Evolutionary conservation across 805 yeast genomes (phyloP).

Genomic region (Metschnikowia amazonensis): DNA sequence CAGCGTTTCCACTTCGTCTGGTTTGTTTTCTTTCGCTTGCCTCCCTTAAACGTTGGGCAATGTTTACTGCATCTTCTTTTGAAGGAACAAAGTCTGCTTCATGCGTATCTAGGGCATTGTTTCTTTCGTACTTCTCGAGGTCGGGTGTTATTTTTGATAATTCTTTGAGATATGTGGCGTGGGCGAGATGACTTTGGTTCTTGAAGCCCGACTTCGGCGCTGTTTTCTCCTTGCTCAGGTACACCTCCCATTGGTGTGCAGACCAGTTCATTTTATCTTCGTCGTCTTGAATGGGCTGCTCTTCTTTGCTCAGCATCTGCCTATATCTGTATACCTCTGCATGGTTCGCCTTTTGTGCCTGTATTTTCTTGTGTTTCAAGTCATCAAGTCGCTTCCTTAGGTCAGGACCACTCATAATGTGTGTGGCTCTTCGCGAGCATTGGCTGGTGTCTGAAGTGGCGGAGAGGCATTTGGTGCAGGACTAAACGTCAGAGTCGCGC

Average conservation of each 20-base stretch:
- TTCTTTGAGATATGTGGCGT: slow-evolving; percentile 55
- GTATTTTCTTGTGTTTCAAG: slow-evolving; percentile 6
- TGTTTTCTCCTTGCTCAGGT: slow-evolving; percentile 19
- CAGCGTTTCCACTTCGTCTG: slow-evolving; percentile 37
- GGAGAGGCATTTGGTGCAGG: neutral
- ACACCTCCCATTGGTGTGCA: slow-evolving; percentile 57
- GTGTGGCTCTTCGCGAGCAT: neutral
- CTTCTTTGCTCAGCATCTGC: neutral
- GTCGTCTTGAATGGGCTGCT: neutral
- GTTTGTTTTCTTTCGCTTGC: slow-evolving; percentile 31
- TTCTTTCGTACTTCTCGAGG: slow-evolving; percentile 38
- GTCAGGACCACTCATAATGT: neutral
- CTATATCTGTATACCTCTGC: slow-evolving; percentile 5
- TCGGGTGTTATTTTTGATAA: slow-evolving; percentile 35
- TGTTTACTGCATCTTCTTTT: slow-evolving; percentile 18
- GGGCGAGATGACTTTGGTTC: slow-evolving; percentile 56
- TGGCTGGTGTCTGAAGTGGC: neutral
- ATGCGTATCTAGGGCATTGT: neutral
- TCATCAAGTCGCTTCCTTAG: slow-evolving; percentile 7
- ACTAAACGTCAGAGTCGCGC: neutral
- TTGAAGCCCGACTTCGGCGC: slow-evolving; percentile 37
- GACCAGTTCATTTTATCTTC: slow-evolving; percentile 29
- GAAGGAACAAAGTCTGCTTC: neutral
- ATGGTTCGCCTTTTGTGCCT: slow-evolving; percentile 9
- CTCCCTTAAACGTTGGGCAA: slow-evolving; percentile 33